These are phyloP conservation scores for Trichosporon sp. DNA, from an alignment of 1,284 basidiomycete genomes.

Conservation along the genomic window DNA sequence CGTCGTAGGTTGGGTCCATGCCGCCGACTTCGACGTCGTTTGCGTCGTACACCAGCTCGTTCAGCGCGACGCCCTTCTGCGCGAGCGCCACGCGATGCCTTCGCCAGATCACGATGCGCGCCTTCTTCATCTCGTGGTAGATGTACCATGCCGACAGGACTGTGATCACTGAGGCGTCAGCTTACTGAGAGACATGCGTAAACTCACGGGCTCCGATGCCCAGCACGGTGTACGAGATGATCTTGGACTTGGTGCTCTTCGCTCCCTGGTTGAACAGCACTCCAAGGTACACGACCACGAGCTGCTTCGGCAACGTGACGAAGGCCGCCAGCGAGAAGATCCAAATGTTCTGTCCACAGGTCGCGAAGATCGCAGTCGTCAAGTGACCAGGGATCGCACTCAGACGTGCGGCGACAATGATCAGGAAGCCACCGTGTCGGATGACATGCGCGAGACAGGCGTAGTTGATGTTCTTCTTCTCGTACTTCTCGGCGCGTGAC, in stretches of 20 bases:
- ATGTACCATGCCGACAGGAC: conserved; percentile 78
- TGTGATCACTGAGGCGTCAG: conserved; percentile 56
- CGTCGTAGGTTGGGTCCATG: neutral
- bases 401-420: conserved; percentile 65
- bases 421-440: conserved; percentile 69
- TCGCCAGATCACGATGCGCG: conserved; percentile 67
- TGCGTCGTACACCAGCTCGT: conserved; percentile 3
- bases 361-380: conserved; percentile 63
- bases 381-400: conserved; percentile 66
- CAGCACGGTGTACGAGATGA: conserved; percentile 60
- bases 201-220: conserved; percentile 53
- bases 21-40: neutral
- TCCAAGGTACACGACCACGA: conserved; percentile 68
- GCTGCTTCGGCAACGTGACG: conserved; percentile 69
- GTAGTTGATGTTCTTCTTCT: conserved; percentile 65
- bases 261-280: conserved; percentile 53
- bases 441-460: conserved; percentile 71
- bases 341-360: conserved; percentile 68
- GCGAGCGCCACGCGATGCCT: conserved; percentile 51
- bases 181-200: neutral
- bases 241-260: conserved; percentile 47
- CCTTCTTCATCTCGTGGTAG: conserved; percentile 65
- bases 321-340: conserved; percentile 65
- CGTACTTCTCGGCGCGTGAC: conserved; percentile 62
- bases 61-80: conserved; percentile 9